Evolutionary conservation across 805 yeast species (phyloP).

Genomic region (Lipomyces starkeyi): DNA sequence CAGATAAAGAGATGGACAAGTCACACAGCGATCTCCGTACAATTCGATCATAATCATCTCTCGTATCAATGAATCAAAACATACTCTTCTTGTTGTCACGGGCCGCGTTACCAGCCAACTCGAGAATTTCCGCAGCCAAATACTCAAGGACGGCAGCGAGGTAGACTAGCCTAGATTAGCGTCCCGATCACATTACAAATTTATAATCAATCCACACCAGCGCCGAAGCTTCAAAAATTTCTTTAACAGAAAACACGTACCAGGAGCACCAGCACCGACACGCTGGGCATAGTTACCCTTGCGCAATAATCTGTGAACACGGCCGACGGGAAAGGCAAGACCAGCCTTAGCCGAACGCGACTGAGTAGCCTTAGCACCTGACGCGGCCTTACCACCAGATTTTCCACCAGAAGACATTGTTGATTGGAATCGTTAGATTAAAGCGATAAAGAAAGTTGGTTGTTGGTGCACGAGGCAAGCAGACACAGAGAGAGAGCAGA

Average conservation of each 20-base stretch:
- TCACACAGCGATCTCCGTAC: neutral
- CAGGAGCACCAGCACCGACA: constrained; percentile 99
- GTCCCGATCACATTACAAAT: neutral
- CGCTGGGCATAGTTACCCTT: constrained; percentile 98
- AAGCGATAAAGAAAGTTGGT: constrained; percentile 50
- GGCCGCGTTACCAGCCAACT: constrained; percentile 98
- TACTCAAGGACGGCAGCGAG: constrained; percentile 95
- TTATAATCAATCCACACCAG: neutral
- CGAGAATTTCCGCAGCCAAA: constrained; percentile 94
- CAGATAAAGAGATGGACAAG: neutral
- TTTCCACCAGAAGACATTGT: constrained; percentile 58
- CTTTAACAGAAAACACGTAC: constrained; percentile 20
- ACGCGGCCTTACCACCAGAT: constrained; percentile 61
- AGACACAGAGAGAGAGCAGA: neutral
- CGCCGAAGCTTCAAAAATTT: neutral
- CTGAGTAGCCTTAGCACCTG: constrained; percentile 93
- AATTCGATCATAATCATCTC: neutral
- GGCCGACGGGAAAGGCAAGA: constrained; percentile 98
- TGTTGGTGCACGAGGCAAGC: neutral
- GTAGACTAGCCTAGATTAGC: constrained; percentile 55
- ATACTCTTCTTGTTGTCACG: constrained; percentile 91
- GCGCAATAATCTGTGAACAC: constrained; percentile 96
- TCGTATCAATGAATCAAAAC: constrained; percentile 10
- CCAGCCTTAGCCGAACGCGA: constrained; percentile 99
- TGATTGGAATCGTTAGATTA: constrained; percentile 48